A percentile compares a stretch with the other conserved stretches of the same genome.
Evolutionary conservation across 2,329 filamentous ascomycete species (phyloP).

Genomic region (Colletotrichum zoysiae): DNA sequence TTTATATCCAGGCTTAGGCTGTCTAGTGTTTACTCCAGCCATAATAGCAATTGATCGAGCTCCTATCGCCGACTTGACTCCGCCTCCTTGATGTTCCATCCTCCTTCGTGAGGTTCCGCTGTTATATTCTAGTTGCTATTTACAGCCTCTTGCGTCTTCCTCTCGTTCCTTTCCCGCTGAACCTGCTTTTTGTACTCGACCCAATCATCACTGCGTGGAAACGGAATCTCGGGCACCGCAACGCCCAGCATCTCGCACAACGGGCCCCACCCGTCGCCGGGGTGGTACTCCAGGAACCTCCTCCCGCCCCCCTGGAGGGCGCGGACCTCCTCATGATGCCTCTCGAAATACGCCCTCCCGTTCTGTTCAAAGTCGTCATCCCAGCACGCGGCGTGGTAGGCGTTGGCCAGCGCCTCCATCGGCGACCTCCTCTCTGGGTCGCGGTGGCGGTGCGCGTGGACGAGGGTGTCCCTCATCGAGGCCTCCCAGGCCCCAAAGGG

Average conservation of each 20-base stretch:
- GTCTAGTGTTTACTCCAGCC: slow-evolving; percentile 30
- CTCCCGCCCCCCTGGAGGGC: slow-evolving; percentile 34
- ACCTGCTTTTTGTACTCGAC: slow-evolving; percentile 47
- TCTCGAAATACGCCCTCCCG: slow-evolving; percentile 44
- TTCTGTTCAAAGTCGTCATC: slow-evolving; percentile 46
- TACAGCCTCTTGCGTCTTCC: neutral
- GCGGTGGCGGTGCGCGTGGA: slow-evolving; percentile 43
- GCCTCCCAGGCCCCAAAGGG: slow-evolving; percentile 70
- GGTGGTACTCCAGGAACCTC: slow-evolving; percentile 47
- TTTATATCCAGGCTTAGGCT: neutral
- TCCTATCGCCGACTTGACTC: neutral
- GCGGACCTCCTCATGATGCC: slow-evolving; percentile 46
- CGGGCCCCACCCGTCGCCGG: slow-evolving; percentile 47
- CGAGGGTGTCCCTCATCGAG: slow-evolving; percentile 52
- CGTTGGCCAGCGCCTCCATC: slow-evolving; percentile 45
- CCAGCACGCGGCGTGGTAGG: slow-evolving; percentile 49
- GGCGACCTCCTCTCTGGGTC: slow-evolving; percentile 39
- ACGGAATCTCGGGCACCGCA: slow-evolving; percentile 44
- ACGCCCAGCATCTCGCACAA: slow-evolving; percentile 48
- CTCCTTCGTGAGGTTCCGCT: no score
- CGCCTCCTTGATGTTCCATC: neutral
- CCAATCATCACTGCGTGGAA: slow-evolving; percentile 50
- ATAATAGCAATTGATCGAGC: slow-evolving; percentile 18
- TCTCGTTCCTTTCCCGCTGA: slow-evolving; percentile 38
- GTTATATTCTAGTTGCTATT: neutral